phyloP scores from a whole-genome alignment of 371 early-diverging fungal genomes.

The Mucor racemosus region DNA sequence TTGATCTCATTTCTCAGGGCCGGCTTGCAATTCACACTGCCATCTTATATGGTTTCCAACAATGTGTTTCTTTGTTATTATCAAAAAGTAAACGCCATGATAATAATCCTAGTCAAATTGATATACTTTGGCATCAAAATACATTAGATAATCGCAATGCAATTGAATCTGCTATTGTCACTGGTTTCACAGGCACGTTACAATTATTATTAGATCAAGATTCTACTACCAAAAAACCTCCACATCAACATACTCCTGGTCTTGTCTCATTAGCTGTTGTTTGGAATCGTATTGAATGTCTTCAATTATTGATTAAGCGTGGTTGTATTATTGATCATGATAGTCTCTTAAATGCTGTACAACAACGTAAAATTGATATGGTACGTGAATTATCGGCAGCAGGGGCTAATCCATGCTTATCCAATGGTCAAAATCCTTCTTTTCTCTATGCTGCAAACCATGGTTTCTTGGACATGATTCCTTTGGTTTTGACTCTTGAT shows the following conservation, averaged over 20 bases:
- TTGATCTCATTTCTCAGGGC: slow-evolving; percentile 33
- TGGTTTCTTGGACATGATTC: slow-evolving; percentile 49
- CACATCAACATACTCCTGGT: neutral
- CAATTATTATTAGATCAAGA: slow-evolving; percentile 24
- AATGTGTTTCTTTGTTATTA: slow-evolving; percentile 29
- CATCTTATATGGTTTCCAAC: slow-evolving; percentile 26
- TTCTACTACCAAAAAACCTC: neutral
- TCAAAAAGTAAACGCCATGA: slow-evolving; percentile 1
- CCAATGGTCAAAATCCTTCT: slow-evolving; percentile 37
- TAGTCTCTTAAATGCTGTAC: slow-evolving; percentile 39
- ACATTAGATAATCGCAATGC: slow-evolving; percentile 16
- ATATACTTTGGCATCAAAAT: slow-evolving; percentile 19
- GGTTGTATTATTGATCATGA: slow-evolving; percentile 26
- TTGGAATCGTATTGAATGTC: slow-evolving; percentile 45
- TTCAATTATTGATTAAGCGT: slow-evolving; percentile 29
- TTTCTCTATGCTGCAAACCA: slow-evolving; percentile 50
- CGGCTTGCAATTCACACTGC: slow-evolving; percentile 42
- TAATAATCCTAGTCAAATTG: slow-evolving; percentile 18
- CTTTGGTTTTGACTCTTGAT: slow-evolving; percentile 32
- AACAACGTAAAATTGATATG: slow-evolving; percentile 52
- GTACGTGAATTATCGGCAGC: slow-evolving; percentile 35
- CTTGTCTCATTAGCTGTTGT: slow-evolving; percentile 28
- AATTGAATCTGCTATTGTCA: slow-evolving; percentile 36
- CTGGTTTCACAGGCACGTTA: slow-evolving; percentile 31
- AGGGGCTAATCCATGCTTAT: slow-evolving; percentile 32